These are phyloP conservation scores for Stygiomarasmius scandens DNA, from an alignment of 1,284 basidiomycete genomes.

Conservation along the genomic window DNA sequence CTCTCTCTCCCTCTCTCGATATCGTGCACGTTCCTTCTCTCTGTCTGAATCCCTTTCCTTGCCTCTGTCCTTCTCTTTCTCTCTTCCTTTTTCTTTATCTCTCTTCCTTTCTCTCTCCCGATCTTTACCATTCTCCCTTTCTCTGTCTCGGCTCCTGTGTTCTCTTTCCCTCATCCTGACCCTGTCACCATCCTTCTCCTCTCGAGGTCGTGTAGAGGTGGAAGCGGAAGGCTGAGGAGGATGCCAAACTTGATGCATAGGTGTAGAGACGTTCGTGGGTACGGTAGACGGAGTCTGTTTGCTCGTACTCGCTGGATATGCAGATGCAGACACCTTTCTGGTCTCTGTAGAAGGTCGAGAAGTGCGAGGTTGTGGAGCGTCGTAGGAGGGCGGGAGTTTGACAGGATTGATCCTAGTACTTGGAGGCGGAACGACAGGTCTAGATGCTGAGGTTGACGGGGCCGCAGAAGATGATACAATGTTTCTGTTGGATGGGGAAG, in stretches of 20 bases:
- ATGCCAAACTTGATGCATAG: constrained; percentile 24
- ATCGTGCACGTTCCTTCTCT: constrained; percentile 14
- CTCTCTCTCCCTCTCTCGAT: constrained; percentile 10
- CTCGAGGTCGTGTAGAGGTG: constrained; percentile 11
- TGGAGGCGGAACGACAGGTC: background rate
- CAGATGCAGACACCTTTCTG: background rate
- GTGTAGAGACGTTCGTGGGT: background rate
- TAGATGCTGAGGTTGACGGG: background rate
- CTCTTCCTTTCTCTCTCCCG: constrained; percentile 19
- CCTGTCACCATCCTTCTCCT: constrained; percentile 17
- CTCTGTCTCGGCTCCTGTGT: constrained; percentile 9
- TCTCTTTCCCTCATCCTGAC: constrained; percentile 17
- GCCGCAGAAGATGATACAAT: background rate
- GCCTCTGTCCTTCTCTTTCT: constrained; percentile 12
- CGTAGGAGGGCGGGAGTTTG: constrained; percentile 2
- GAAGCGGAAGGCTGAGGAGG: constrained; percentile 20
- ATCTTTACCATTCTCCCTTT: constrained; percentile 24
- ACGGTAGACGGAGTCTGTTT: background rate
- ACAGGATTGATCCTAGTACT: background rate
- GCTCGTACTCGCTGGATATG: background rate
- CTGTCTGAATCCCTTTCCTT: constrained; percentile 16
- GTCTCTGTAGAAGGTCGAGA: background rate
- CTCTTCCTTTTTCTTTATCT: constrained; percentile 17
- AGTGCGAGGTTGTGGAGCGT: background rate
- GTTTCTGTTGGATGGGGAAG: constrained; percentile 3